phyloP scores from a whole-genome alignment of 2,329 filamentous ascomycete genomes.

The Xylaria sp. region DNA sequence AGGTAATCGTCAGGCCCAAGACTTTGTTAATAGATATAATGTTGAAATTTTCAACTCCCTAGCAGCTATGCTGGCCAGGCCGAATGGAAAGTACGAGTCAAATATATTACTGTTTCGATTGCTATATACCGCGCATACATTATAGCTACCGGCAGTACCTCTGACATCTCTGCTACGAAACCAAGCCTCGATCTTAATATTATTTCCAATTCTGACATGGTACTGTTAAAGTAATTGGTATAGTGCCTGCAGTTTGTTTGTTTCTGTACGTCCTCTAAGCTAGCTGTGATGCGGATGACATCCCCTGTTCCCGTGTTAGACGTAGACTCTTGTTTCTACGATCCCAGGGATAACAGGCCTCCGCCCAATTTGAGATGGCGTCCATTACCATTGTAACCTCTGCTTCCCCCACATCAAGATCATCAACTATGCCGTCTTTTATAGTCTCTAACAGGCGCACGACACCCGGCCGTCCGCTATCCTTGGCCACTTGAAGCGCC shows the following conservation, averaged over 20 bases:
- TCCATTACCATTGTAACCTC: not conserved
- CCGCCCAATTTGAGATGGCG: not conserved
- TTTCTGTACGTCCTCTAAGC: too few species aligned
- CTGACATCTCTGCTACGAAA: not conserved
- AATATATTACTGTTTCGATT: not conserved
- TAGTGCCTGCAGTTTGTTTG: too few species aligned
- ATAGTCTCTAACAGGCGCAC: not conserved
- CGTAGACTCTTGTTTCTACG: too few species aligned
- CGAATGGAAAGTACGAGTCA: not conserved
- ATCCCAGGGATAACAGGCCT: too few species aligned
- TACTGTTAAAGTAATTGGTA: not conserved
- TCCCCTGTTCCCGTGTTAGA: too few species aligned
- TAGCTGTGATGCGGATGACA: too few species aligned
- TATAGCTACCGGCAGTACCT: not conserved
- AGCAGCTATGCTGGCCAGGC: not conserved
- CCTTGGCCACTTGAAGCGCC: not conserved
- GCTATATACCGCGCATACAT: not conserved
- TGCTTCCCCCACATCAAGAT: not conserved
- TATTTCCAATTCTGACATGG: not conserved
- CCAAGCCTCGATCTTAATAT: not conserved
- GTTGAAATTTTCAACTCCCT: not conserved
- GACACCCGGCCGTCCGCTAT: not conserved
- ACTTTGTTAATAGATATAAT: not conserved
- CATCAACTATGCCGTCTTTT: not conserved
- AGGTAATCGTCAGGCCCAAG: not conserved